Evolutionary conservation across 139 green algal species (phyloP), one percentile per base, ranked within the genome.

Genomic region (Chlorella sp.): DNA sequence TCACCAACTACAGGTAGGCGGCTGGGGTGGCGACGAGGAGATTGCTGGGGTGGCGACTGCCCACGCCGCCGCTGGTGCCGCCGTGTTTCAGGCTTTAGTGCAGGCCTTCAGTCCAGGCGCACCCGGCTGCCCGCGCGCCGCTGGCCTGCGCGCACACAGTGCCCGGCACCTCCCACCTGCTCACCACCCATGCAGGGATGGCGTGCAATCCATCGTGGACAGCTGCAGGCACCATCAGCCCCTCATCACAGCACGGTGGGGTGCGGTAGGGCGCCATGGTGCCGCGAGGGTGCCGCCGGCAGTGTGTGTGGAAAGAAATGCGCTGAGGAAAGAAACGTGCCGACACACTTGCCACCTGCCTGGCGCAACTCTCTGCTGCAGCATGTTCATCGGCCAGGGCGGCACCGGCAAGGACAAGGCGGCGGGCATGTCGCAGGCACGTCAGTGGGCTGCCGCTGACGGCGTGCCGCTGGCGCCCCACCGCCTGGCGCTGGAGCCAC

Each of bases 381-480:
- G 12, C 35, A 11, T 83, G 33, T 98, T 98, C 71, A 87, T 98
- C 43, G 94, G 94, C 0, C 94, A 98, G 82, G 87, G 90, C 25
- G 77, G 50, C 8, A 77, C 73, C 29, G 73, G 67, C 68, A 69
- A 50, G 40, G 31, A 58, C 21, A 33, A 29, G 2, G 67, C 62
- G 14, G 33, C 21, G 35, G 74, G 74, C 48, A 64, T 79, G 51
- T 48, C 31, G 7, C n/a, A n/a, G n/a, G n/a, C n/a, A n/a, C n/a
- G n/a, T 56, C 48, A 64, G 29, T 45, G 73, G 56, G 36, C 11
- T n/a, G n/a, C 15, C 59, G 7, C 36, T 21, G 40, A 43, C n/a
- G 14, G 29, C 50, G 35, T 21, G 74, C 46, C 58, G 65, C 56
- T 67, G n/a, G 27, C 11, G 15, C 21, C 62, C 42, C 65, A 67